Evolutionary conservation across 177 flowering plant genomes (phyloP).

Genomic region (Vitis hybrid): DNA sequence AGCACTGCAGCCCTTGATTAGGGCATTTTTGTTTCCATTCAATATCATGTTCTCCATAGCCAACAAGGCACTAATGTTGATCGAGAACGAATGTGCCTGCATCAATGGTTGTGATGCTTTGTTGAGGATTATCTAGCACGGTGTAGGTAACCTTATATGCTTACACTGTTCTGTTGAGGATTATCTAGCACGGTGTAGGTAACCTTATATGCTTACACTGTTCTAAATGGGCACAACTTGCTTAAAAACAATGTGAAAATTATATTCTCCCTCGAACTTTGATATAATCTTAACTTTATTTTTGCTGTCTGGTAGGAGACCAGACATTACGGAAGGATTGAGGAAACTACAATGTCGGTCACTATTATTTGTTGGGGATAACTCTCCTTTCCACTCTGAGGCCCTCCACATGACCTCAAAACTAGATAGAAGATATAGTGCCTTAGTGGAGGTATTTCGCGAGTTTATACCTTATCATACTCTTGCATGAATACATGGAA

Average conservation of each 20-base stretch:
- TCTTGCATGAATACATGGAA: background rate
- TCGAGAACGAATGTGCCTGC: background rate
- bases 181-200: too few species aligned
- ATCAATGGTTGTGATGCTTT: constrained; percentile 1
- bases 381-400: constrained; percentile 83
- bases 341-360: constrained; percentile 77
- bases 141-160: too few species aligned
- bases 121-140: too few species aligned
- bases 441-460: constrained; percentile 82
- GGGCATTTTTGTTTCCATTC: background rate
- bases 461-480: background rate
- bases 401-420: constrained; percentile 82
- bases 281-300: background rate
- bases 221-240: too few species aligned
- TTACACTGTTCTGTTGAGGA: too few species aligned
- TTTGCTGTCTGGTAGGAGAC: constrained; percentile 59
- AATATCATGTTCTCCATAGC: too few species aligned
- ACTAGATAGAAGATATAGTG: constrained; percentile 79
- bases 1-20: too few species aligned
- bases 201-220: too few species aligned
- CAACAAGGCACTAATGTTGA: too few species aligned
- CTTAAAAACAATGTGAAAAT: too few species aligned
- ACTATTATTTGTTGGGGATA: constrained; percentile 84
- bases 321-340: constrained; percentile 71
- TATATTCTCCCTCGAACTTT: background rate